A percentile compares a stretch with the other conserved stretches of the same genome.
Conservation (phyloP, 176 grass and related monocot species). For the Avena insularis region DNA sequence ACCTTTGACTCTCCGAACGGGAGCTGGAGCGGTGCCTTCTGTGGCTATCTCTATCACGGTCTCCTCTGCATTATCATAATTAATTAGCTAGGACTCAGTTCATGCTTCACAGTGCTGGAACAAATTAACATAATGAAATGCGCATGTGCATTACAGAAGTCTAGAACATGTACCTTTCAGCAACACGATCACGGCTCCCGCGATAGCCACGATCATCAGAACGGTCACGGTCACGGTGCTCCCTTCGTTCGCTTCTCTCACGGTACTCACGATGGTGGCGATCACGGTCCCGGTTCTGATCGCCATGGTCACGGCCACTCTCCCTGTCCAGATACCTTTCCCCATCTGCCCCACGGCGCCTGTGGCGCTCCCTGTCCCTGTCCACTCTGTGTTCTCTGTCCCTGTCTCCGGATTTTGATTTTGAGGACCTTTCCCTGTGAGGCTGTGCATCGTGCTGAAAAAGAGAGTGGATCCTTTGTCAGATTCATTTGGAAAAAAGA, state of each 20-base stretch:
- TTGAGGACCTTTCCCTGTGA: slow-evolving; percentile 64
- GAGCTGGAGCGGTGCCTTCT: slow-evolving; percentile 69
- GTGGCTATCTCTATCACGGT: slow-evolving; percentile 64
- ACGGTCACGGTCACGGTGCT: slow-evolving; percentile 70
- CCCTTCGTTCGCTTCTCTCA: slow-evolving; percentile 75
- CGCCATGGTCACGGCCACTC: slow-evolving; percentile 40
- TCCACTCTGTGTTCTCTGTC: slow-evolving; percentile 47
- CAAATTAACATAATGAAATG: not conserved
- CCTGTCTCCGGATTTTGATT: slow-evolving; percentile 73
- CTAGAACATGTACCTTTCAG: slow-evolving; percentile 53
- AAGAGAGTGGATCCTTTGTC: not conserved
- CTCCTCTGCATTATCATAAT: slow-evolving; percentile 51
- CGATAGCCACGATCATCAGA: slow-evolving; percentile 65
- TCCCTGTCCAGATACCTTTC: slow-evolving; percentile 54
- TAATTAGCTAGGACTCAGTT: not conserved
- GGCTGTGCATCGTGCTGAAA: slow-evolving; percentile 46
- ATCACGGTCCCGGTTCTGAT: slow-evolving; percentile 54
- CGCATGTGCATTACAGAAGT: not conserved
- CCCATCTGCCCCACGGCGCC: slow-evolving; percentile 45
- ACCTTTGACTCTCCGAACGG: slow-evolving; percentile 54
- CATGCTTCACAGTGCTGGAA: too few species aligned
- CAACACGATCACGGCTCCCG: slow-evolving; percentile 38
- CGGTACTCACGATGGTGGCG: slow-evolving; percentile 77
- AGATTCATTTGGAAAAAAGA: not conserved
- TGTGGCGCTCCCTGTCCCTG: slow-evolving; percentile 58